phyloP scores from a whole-genome alignment of 2,329 filamentous ascomycete species.

The Coniochaeta prunicola region DNA sequence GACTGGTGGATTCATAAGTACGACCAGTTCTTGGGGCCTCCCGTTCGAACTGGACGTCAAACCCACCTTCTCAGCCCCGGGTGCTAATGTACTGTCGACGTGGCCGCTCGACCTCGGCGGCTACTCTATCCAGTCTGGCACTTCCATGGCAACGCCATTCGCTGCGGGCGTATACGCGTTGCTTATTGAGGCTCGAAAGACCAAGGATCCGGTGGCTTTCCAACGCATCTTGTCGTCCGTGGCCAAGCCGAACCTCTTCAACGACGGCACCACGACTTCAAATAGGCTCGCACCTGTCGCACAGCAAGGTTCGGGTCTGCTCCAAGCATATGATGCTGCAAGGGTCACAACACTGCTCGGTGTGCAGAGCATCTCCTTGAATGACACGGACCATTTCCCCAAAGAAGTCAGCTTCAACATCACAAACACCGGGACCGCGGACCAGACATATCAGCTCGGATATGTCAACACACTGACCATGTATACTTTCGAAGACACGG shows the following conservation, averaged over 20 bases:
- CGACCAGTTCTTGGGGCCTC: conserved; percentile 37
- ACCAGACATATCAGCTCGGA: conserved; percentile 28
- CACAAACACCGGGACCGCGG: conserved; percentile 27
- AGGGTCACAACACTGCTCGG: conserved; percentile 28
- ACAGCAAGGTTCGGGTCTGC: conserved; percentile 34
- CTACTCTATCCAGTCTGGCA: neutral
- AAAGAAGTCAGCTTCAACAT: conserved; percentile 25
- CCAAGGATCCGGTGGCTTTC: conserved; percentile 1
- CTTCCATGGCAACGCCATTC: conserved; percentile 7
- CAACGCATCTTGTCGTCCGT: conserved; percentile 5
- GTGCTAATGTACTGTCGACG: conserved; percentile 1
- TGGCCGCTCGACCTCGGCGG: conserved; percentile 1
- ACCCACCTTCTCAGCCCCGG: neutral
- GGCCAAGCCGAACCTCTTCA: conserved; percentile 21
- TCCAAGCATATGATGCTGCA: conserved; percentile 33
- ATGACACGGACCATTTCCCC: conserved; percentile 33
- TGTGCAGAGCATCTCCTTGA: conserved; percentile 31
- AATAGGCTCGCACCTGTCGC: conserved; percentile 23
- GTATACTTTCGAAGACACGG: conserved; percentile 21
- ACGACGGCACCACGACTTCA: conserved; percentile 14
- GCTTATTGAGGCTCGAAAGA: conserved; percentile 3
- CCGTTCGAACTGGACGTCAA: conserved; percentile 29
- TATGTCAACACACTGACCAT: conserved; percentile 27
- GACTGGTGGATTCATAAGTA: conserved; percentile 27
- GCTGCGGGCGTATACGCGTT: conserved; percentile 6